Percentiles rank a stretch among this genome's conserved stretches.
These are phyloP conservation scores for Fraxinus nigra DNA, from an alignment of 305 asterid species.

Conservation along the genomic window DNA sequence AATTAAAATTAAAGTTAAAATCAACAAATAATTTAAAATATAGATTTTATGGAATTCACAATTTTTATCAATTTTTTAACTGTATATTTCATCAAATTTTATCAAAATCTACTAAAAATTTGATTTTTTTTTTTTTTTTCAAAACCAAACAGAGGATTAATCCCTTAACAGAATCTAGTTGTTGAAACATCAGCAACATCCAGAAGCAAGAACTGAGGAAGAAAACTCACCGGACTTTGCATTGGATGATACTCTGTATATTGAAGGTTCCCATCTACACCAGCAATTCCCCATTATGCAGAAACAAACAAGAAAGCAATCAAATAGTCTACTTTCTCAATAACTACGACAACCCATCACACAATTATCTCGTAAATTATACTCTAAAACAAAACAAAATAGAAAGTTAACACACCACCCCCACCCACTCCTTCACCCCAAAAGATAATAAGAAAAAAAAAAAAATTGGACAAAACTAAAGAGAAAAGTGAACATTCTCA, in stretches of 20 bases:
- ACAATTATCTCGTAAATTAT: slow-evolving; percentile 10
- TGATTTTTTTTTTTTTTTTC: too few relatives aligned
- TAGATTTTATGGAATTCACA: too few relatives aligned
- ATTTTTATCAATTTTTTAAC: too few relatives aligned
- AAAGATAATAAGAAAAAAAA: neutral
- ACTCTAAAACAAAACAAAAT: neutral
- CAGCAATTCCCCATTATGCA: slow-evolving; percentile 72
- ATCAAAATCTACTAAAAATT: too few relatives aligned
- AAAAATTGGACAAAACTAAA: neutral
- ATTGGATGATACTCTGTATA: slow-evolving; percentile 57
- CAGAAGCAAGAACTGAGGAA: neutral
- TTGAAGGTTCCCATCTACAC: slow-evolving; percentile 51
- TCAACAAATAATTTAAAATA: too few relatives aligned
- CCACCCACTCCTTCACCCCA: neutral
- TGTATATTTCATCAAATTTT: too few relatives aligned
- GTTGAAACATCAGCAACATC: neutral
- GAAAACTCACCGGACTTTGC: slow-evolving; percentile 59
- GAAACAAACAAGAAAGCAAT: slow-evolving; percentile 2
- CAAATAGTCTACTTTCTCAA: slow-evolving; percentile 26
- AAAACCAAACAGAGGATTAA: too few relatives aligned
- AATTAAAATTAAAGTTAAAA: neutral
- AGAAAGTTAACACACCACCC: neutral
- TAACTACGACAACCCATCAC: slow-evolving; percentile 16
- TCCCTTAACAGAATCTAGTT: neutral
- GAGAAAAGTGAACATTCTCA: neutral